These are phyloP conservation scores for Haematococcus sp. DNA, from an alignment of 139 green algal genomes.

Conservation along the genomic window DNA sequence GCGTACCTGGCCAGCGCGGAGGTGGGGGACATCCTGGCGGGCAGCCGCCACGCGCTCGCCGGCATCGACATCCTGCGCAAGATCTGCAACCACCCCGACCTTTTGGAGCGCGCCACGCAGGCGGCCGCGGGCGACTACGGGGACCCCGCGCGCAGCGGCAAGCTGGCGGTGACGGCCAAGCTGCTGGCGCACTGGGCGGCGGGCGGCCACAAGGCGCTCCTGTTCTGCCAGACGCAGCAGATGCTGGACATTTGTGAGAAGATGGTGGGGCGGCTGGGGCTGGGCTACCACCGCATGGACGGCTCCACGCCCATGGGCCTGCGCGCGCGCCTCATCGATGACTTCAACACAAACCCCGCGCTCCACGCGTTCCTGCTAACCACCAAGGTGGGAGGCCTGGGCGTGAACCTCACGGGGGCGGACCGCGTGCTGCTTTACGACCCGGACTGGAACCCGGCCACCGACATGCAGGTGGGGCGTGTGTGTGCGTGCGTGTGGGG, in stretches of 20 bases:
- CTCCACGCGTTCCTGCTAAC: constrained; percentile 94
- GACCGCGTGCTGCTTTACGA: constrained; percentile 94
- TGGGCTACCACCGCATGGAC: constrained; percentile 79
- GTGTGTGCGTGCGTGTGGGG: not conserved
- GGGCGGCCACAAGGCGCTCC: constrained; percentile 78
- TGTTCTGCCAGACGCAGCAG: constrained; percentile 94
- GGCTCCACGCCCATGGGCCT: constrained; percentile 74
- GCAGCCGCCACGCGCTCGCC: constrained; percentile 58
- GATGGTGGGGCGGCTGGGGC: constrained; percentile 28
- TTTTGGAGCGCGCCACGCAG: constrained; percentile 74
- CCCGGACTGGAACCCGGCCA: constrained; percentile 97
- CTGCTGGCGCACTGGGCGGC: constrained; percentile 78
- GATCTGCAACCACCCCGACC: constrained; percentile 98
- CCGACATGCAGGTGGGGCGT: constrained; percentile 67
- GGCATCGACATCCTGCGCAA: constrained; percentile 97
- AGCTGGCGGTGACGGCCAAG: constrained; percentile 73
- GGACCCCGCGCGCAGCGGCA: constrained; percentile 69
- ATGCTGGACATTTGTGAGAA: constrained; percentile 98
- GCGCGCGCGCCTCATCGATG: constrained; percentile 77
- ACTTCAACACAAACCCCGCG: constrained; percentile 79
- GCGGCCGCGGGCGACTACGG: constrained; percentile 57
- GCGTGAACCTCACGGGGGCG: constrained; percentile 94
- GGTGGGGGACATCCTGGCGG: constrained; percentile 61
- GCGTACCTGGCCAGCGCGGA: constrained; percentile 75
- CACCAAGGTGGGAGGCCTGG: constrained; percentile 95